Evolutionary conservation across 2,329 filamentous ascomycete species (phyloP).

Genomic region (Pestalotiopsis sp.): DNA sequence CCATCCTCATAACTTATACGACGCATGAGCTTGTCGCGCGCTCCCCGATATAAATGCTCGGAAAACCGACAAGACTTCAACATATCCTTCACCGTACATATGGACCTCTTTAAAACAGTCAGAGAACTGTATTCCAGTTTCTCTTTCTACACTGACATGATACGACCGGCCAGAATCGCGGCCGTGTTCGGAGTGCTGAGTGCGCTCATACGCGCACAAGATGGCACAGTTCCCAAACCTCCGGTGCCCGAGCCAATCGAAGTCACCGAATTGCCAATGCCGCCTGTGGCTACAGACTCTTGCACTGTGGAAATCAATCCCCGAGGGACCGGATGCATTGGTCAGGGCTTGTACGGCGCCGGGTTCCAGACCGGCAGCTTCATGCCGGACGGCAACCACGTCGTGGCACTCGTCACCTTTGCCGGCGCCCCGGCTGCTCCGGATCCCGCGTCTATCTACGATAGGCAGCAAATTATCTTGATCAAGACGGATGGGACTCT

Average conservation of each 20-base stretch:
- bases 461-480: neutral
- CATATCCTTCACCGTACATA: too few species aligned
- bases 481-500: neutral
- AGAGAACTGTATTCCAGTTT: too few species aligned
- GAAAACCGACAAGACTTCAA: too few species aligned
- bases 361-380: neutral
- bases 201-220: neutral
- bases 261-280: neutral
- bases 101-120: too few species aligned
- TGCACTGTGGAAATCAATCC: neutral
- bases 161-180: neutral
- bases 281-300: neutral
- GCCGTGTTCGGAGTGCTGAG: neutral
- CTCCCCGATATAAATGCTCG: too few species aligned
- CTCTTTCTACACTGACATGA: neutral
- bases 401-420: neutral
- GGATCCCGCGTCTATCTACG: neutral
- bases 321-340: slow-evolving; percentile 1
- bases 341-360: neutral
- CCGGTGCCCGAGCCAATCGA: neutral
- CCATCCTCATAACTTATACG: too few species aligned
- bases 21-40: too few species aligned
- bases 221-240: neutral
- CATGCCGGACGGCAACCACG: neutral
- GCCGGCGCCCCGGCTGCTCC: neutral